A percentile compares a stretch with the other conserved stretches of the same genome.
Conservation (phyloP, 179 eudicot species). For the Sideroxylon spinosum region DNA sequence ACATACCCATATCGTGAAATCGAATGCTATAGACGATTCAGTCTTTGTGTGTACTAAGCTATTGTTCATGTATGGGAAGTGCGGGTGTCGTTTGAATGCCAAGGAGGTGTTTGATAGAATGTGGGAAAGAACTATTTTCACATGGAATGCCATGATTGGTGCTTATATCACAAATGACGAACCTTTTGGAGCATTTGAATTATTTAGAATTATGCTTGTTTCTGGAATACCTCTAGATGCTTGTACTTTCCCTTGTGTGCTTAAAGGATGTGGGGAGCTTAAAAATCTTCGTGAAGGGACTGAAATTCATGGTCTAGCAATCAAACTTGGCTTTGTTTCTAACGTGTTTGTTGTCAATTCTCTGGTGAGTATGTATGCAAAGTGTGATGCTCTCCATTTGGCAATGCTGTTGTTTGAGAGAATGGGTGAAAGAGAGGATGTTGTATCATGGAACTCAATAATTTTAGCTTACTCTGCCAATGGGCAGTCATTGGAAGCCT, state of each 20-base stretch:
- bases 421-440: constrained; percentile 45
- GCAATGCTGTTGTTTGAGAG: constrained; percentile 54
- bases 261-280: constrained; percentile 41
- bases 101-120: constrained; percentile 75
- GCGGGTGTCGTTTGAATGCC: constrained; percentile 54
- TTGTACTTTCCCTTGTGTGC: constrained; percentile 45
- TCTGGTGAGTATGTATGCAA: constrained; percentile 39
- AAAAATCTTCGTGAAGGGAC: constrained; percentile 26
- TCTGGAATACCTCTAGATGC: constrained; percentile 53
- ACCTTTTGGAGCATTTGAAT: constrained; percentile 43
- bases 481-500: constrained; percentile 37
- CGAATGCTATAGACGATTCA: constrained; percentile 30
- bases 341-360: constrained; percentile 42
- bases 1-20: constrained; percentile 60
- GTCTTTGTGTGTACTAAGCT: constrained; percentile 66
- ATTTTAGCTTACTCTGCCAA: constrained; percentile 35
- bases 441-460: constrained; percentile 59
- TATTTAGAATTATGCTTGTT: constrained; percentile 52
- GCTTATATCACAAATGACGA: constrained; percentile 54
- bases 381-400: constrained; percentile 28
- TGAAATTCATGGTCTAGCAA: constrained; percentile 43
- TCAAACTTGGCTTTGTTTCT: constrained; percentile 33
- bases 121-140: constrained; percentile 58
- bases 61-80: constrained; percentile 77
- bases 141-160: constrained; percentile 95